A percentile compares a stretch with the other conserved stretches of the same genome.
Evolutionary conservation across 768 basidiomycete genomes (phyloP).

Genomic region (Lactarius deliciosus): DNA sequence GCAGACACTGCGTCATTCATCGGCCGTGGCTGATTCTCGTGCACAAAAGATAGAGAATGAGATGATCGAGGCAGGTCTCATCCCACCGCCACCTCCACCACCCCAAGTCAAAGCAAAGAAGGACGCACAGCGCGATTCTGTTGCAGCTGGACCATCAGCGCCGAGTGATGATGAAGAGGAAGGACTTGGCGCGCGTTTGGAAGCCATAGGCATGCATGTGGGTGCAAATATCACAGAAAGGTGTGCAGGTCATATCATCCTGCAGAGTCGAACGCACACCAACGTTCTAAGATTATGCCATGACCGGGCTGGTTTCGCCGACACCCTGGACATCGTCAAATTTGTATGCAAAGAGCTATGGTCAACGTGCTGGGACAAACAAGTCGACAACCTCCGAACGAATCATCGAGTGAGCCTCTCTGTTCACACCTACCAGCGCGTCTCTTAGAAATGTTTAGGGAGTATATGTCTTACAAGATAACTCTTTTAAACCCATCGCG

Average conservation of each 20-base stretch:
- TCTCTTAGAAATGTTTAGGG: constrained; percentile 50
- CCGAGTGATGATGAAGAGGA: constrained; percentile 69
- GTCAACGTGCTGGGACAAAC: constrained; percentile 89
- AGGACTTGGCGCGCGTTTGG: constrained; percentile 63
- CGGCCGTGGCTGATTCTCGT: constrained; percentile 67
- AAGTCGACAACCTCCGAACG: constrained; percentile 92
- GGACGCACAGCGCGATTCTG: constrained; percentile 42
- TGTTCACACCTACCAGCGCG: background rate
- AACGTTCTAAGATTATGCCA: constrained; percentile 60
- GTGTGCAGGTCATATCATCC: constrained; percentile 43
- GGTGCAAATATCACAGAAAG: constrained; percentile 85
- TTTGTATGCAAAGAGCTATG: constrained; percentile 98
- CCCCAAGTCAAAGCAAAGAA: constrained; percentile 40
- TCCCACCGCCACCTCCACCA: constrained; percentile 48
- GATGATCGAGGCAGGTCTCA: constrained; percentile 75
- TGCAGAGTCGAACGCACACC: background rate
- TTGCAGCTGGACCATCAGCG: constrained; percentile 35
- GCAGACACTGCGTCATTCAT: constrained; percentile 68
- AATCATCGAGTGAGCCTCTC: constrained; percentile 75
- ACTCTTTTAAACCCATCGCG: constrained; percentile 80
- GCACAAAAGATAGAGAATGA: constrained; percentile 70
- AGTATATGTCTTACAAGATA: constrained; percentile 91
- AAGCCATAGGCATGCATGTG: constrained; percentile 82
- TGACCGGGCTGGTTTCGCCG: constrained; percentile 69
- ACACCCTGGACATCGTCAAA: constrained; percentile 89